phyloP scores from a whole-genome alignment of 371 early-diverging fungal genomes.

The Saksenaea oblongispora region DNA sequence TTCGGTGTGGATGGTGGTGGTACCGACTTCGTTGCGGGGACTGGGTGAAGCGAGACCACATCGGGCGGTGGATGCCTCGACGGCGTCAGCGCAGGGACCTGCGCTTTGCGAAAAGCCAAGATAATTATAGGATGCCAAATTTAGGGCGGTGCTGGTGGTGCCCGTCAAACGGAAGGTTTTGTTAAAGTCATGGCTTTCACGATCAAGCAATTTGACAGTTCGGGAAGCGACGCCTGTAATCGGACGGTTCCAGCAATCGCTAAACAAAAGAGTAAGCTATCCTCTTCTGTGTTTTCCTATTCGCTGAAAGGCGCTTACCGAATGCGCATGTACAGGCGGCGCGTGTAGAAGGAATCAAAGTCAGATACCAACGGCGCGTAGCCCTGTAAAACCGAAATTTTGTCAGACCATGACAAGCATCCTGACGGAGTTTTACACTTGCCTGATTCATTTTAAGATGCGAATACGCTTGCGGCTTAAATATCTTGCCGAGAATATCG shows the following conservation, averaged over 20 bases:
- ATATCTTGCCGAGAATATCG: constrained; percentile 85
- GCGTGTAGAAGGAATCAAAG: constrained; percentile 97
- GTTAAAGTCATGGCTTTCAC: constrained; percentile 85
- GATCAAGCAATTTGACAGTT: constrained; percentile 85
- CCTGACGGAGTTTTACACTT: constrained; percentile 31
- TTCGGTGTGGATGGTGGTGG: constrained; percentile 72
- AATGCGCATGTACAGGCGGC: constrained; percentile 94
- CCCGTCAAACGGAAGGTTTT: constrained; percentile 89
- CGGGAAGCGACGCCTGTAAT: constrained; percentile 96
- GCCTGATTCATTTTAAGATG: constrained; percentile 76
- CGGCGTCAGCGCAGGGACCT: constrained; percentile 93
- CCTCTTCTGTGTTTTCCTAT: not conserved
- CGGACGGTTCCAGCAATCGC: constrained; percentile 98
- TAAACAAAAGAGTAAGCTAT: constrained; percentile 6
- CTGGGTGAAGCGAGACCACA: constrained; percentile 72
- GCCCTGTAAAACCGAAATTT: constrained; percentile 50
- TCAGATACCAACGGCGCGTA: constrained; percentile 92
- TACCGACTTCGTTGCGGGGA: constrained; percentile 74
- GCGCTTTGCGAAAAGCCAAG: constrained; percentile 96
- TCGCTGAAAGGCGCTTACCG: constrained; percentile 32
- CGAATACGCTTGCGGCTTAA: constrained; percentile 68
- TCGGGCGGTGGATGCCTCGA: constrained; percentile 68
- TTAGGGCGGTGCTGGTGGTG: constrained; percentile 79
- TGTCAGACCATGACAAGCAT: not conserved
- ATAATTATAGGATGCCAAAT: constrained; percentile 99